phyloP scores from a whole-genome alignment of 345 rosid genomes.

The Atalantia buxifolia region DNA sequence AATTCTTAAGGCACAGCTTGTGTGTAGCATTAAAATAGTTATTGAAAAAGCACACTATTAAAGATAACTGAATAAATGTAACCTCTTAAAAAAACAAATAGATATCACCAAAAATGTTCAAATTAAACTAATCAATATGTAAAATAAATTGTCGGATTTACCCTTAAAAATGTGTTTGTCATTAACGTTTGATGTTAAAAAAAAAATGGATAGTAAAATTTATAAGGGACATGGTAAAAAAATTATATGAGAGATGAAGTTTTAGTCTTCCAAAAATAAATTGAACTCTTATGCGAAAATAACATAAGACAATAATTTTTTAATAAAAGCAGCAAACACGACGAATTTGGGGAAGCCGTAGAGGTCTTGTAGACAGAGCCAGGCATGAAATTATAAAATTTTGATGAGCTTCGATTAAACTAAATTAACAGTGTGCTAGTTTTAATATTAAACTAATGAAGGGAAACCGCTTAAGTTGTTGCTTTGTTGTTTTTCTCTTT shows the following conservation, averaged over 20 bases:
- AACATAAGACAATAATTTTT: not conserved
- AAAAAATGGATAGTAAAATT: too few species aligned
- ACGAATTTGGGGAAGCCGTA: slow-evolving; percentile 11
- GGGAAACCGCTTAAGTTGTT: not conserved
- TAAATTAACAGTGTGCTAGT: not conserved
- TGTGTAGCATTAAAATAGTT: not conserved
- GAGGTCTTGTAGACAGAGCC: not conserved
- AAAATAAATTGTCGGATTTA: not conserved
- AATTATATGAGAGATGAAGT: too few species aligned
- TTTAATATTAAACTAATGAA: not conserved
- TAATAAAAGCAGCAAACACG: slow-evolving; percentile 7
- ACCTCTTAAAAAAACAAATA: too few species aligned
- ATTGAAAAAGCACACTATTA: not conserved
- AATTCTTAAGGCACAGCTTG: not conserved
- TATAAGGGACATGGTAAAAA: too few species aligned
- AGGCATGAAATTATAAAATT: slow-evolving; percentile 5
- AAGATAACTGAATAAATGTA: too few species aligned
- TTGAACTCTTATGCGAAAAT: not conserved
- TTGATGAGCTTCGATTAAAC: slow-evolving; percentile 9
- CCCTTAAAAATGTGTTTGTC: not conserved
- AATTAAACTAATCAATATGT: too few species aligned
- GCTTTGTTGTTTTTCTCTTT: slow-evolving; percentile 17
- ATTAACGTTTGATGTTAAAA: too few species aligned
- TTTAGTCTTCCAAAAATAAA: too few species aligned
- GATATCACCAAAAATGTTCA: not conserved